These are phyloP conservation scores for Noccaea caerulescens DNA, from an alignment of 345 rosid genomes.

Conservation along the genomic window DNA sequence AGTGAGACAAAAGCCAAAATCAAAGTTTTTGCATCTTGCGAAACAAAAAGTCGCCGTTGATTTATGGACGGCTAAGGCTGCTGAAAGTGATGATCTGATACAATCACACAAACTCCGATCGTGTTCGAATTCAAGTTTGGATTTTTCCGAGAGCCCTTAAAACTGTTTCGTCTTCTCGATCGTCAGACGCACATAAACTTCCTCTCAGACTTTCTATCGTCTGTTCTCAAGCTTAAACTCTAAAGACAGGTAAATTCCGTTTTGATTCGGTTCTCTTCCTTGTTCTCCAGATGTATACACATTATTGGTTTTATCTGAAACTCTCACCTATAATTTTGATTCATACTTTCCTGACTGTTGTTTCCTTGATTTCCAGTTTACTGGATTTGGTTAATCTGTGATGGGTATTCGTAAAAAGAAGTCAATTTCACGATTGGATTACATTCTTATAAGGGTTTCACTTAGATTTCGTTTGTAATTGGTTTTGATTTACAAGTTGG, in stretches of 20 bases:
- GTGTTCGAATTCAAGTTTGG: slow-evolving; percentile 2
- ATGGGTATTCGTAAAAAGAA: not conserved
- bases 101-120: slow-evolving; percentile 28
- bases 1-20: slow-evolving; percentile 25
- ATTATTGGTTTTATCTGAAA: not conserved
- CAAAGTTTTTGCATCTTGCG: slow-evolving; percentile 30
- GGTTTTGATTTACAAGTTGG: slow-evolving; percentile 5
- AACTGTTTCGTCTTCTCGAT: slow-evolving; percentile 20
- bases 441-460: not conserved
- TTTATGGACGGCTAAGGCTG: slow-evolving; percentile 39
- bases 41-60: slow-evolving; percentile 39
- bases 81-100: slow-evolving; percentile 17
- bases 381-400: slow-evolving; percentile 15
- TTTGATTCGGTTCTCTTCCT: slow-evolving; percentile 7
- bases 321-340: not conserved
- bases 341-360: slow-evolving; percentile 4
- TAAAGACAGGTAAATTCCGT: slow-evolving; percentile 28
- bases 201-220: slow-evolving; percentile 14
- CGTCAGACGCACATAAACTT: not conserved
- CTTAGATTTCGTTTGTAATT: not conserved
- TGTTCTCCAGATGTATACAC: not conserved
- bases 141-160: slow-evolving; percentile 3
- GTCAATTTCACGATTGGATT: slow-evolving; percentile 14
- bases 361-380: not conserved
- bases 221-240: slow-evolving; percentile 23